phyloP scores from a whole-genome alignment of 2,329 filamentous ascomycete species.

The Emydomyces testavorans region DNA sequence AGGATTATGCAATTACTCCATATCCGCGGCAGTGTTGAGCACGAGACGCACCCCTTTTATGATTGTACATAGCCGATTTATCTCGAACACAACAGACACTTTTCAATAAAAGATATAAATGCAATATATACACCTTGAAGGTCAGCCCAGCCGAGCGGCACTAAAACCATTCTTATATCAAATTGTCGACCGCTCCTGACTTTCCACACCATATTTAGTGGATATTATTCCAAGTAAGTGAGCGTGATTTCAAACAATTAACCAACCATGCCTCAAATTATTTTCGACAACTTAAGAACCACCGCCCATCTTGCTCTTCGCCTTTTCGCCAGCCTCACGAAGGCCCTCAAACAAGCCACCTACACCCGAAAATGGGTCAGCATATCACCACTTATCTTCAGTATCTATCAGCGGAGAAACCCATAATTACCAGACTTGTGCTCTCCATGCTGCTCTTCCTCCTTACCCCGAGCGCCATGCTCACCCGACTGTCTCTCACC shows the following conservation, averaged over 20 bases:
- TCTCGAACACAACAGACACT: not conserved
- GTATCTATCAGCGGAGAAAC: not conserved
- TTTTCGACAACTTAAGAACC: not conserved
- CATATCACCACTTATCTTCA: not conserved
- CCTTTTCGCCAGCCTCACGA: slow-evolving; percentile 10
- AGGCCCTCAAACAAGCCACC: not conserved
- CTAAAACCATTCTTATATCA: too few species aligned
- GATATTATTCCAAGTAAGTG: not conserved
- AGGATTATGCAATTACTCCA: not conserved
- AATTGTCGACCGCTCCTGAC: not conserved
- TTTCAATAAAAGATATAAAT: not conserved
- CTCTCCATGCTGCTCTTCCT: slow-evolving; percentile 3
- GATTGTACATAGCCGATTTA: not conserved
- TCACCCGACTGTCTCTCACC: not conserved
- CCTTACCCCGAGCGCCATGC: not conserved
- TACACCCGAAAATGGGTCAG: not conserved
- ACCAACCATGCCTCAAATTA: too few species aligned
- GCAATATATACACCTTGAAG: not conserved
- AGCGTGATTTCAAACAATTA: slow-evolving; percentile 1
- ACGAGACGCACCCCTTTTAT: not conserved
- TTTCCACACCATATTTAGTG: not conserved
- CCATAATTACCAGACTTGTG: slow-evolving; percentile 6
- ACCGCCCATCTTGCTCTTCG: slow-evolving; percentile 2
- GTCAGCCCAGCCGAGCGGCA: not conserved
- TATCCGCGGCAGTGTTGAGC: not conserved